Evolutionary conservation across 495 filamentous ascomycete species (phyloP).

Genomic region (Parathielavia appendiculata): DNA sequence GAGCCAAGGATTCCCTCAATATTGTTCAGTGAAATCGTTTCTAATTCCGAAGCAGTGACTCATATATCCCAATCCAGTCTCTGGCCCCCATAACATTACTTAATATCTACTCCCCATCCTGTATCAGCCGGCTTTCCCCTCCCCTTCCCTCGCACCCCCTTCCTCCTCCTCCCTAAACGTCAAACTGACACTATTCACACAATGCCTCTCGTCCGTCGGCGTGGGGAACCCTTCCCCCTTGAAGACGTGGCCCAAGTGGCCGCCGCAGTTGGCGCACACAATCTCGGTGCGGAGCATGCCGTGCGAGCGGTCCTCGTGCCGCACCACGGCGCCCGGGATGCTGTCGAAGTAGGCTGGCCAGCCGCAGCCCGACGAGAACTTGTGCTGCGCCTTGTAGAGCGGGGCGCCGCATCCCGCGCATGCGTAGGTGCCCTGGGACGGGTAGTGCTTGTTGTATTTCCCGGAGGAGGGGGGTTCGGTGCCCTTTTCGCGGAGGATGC

Average conservation of each 20-base stretch:
- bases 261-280: conserved; percentile 86
- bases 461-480: conserved; percentile 78
- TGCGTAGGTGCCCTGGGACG: conserved; percentile 67
- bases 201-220: conserved; percentile 93
- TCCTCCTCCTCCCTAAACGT: conserved; percentile 65
- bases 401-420: conserved; percentile 84
- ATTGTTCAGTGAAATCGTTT: too few relatives aligned
- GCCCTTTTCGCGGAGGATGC: conserved; percentile 81
- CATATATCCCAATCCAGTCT: neutral
- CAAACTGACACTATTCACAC: conserved; percentile 91
- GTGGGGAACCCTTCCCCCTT: conserved; percentile 89
- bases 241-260: conserved; percentile 95
- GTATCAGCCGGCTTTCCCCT: conserved; percentile 29
- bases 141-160: conserved; percentile 27
- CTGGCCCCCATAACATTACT: neutral
- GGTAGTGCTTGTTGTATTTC: conserved; percentile 80
- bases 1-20: too few relatives aligned
- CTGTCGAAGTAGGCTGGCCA: conserved; percentile 98
- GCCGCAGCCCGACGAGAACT: conserved; percentile 93
- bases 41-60: too few relatives aligned
- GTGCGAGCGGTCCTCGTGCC: conserved; percentile 67
- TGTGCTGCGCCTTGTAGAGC: conserved; percentile 83
- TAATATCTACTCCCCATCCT: neutral
- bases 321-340: conserved; percentile 78
- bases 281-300: conserved; percentile 92